Base-by-base conservation (phyloP, 2,329 filamentous ascomycete species). In the Trichoderma sp. region DNA sequence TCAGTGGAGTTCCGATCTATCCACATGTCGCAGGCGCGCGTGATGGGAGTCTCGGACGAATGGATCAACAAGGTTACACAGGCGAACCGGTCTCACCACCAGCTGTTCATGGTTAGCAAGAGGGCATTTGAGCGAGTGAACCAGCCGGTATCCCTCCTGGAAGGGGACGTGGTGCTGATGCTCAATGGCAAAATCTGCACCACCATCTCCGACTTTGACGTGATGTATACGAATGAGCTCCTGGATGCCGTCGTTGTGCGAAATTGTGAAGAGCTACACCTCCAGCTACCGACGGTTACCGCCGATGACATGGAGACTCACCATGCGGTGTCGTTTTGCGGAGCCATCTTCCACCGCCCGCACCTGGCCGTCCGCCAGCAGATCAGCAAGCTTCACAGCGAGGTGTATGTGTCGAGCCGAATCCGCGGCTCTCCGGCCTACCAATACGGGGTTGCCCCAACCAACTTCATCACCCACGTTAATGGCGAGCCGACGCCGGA, bases 81-180 rank as follows among this genome's bases (percentile, higher is more conserved):
- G 78, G 94, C 95, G 77, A 98, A 99, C 83, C 93, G 94, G 53
- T 93, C 97, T 68, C 94, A 95, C 75, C 97, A 99, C 82, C 97
- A 99, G 85, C 90, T 99, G 50, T 99, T 99, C 87, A 98, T 99
- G 94, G 95, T 99, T 35, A 93, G 95, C 80, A 99, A 99, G 86
- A 93, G 97, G 64, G 91, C 90, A 0, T 92, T 92, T 80, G 91
- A 92, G 83, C 88, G 90, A 16, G 85, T 83, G 29, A 83, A 85
- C 66, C 84, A 84, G 60, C 83, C 86, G 2, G 85, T 85, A 1
- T 90, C 92, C 18, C 89, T 99, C 18, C 88, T 94, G 35, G 97
- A 99, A 85, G 95, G 95, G 68, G 97, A 99, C 82, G 93, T 99
- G 71, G 92, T 99, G 75, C 89, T 99, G 76, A 97, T 94, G 0